Conservation (phyloP, 2,329 filamentous ascomycete genomes). For the Penicillium paneum region DNA sequence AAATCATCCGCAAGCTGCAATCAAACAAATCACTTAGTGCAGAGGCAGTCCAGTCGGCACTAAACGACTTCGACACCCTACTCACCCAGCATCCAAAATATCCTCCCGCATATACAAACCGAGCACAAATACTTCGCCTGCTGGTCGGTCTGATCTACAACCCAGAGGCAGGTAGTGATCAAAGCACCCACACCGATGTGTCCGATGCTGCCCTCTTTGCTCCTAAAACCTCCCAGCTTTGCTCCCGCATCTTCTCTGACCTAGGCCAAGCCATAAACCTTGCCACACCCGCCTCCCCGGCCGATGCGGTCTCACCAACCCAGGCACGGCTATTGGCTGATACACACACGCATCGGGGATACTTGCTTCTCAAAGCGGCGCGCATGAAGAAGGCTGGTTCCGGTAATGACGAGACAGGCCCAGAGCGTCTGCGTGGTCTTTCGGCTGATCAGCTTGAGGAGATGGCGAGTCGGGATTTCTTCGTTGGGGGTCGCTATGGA, state of each 20-base stretch:
- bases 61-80: conserved; percentile 43
- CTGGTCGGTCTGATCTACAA: conserved; percentile 27
- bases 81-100: conserved; percentile 48
- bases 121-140: conserved; percentile 50
- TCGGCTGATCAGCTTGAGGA: conserved; percentile 50
- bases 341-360: conserved; percentile 55
- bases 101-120: conserved; percentile 55
- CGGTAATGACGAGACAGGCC: conserved; percentile 12
- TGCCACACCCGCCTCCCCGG: conserved; percentile 40
- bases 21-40: conserved; percentile 14
- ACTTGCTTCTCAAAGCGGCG: conserved; percentile 41
- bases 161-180: neutral
- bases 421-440: conserved; percentile 33
- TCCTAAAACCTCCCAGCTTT: conserved; percentile 15
- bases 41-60: conserved; percentile 31
- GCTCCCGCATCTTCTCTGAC: conserved; percentile 35
- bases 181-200: conserved; percentile 5
- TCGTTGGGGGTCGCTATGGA: conserved; percentile 53
- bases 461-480: conserved; percentile 55
- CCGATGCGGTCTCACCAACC: conserved; percentile 43
- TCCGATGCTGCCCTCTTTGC: conserved; percentile 25
- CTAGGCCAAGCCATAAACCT: conserved; percentile 47
- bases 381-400: conserved; percentile 21
- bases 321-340: conserved; percentile 53
- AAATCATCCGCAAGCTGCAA: conserved; percentile 41